A percentile compares a stretch with the other conserved stretches of the same genome.
phyloP scores from a whole-genome alignment of 768 basidiomycete genomes.

The Podaxis mareebaensis region DNA sequence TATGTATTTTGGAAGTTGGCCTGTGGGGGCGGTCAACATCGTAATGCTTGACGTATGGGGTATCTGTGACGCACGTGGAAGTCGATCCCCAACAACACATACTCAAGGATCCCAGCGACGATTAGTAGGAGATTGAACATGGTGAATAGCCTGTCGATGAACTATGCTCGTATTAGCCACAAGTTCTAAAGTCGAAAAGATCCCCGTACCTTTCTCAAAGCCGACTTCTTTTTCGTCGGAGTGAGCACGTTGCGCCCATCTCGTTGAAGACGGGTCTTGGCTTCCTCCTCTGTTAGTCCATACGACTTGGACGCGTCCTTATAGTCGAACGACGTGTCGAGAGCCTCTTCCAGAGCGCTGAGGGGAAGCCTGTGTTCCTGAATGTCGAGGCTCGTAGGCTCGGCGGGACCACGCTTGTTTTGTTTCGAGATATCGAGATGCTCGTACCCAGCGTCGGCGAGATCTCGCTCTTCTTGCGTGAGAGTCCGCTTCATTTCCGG shows the following conservation, averaged over 20 bases:
- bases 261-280: slow-evolving; percentile 49
- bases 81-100: slow-evolving; percentile 61
- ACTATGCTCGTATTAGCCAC: slow-evolving; percentile 37
- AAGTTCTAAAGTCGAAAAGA: neutral
- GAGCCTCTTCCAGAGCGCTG: slow-evolving; percentile 35
- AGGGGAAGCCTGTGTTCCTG: slow-evolving; percentile 54
- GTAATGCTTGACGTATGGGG: neutral
- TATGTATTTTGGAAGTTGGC: slow-evolving; percentile 66
- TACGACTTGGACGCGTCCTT: slow-evolving; percentile 51
- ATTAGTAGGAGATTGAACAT: slow-evolving; percentile 72
- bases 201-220: slow-evolving; percentile 54
- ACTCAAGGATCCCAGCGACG: slow-evolving; percentile 64
- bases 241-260: slow-evolving; percentile 67
- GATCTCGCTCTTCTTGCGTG: slow-evolving; percentile 66
- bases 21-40: slow-evolving; percentile 30
- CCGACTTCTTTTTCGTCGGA: slow-evolving; percentile 67
- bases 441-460: slow-evolving; percentile 70
- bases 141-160: slow-evolving; percentile 60
- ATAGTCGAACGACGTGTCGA: slow-evolving; percentile 51
- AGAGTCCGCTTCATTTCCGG: slow-evolving; percentile 61
- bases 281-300: slow-evolving; percentile 55
- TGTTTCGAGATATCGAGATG: slow-evolving; percentile 49
- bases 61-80: slow-evolving; percentile 43
- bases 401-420: neutral
- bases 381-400: slow-evolving; percentile 51